Base-by-base conservation (phyloP, 495 filamentous ascomycete genomes). In the Penicillium pulvis region DNA sequence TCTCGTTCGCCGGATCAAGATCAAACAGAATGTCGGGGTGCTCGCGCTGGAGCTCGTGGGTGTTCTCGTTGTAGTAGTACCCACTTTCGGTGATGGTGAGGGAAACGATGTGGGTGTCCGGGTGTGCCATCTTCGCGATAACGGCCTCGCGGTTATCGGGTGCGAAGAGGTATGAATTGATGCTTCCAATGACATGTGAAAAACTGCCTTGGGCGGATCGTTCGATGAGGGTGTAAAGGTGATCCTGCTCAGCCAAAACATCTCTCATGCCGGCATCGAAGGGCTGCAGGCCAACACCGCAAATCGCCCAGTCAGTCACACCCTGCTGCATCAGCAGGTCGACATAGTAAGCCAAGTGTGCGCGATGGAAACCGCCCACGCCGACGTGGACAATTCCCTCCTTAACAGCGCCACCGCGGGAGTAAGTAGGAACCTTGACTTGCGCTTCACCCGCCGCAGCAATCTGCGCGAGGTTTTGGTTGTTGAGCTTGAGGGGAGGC, bases 11-110 rank as follows among this genome's bases (percentile, higher is more conserved):
- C 6, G 53, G 42, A 59, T 75, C 59, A 24, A 78, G 71, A 57
- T 80, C 77, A 65, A 64, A 70, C 56, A 75, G 74, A 45, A 80
- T 80, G 59, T 79, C 76, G n/a, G 75, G 71, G 60, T 79, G 67
- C 46, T 79, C 71, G 60, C 58, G 63, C 44, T 75, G 69, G 49
- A 80, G 70, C 68, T 80, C 71, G 71, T 80, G 77, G 10, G 76
- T 71, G 73, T 80, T 80, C 60, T 80, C 77, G 59, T 80, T 80
- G 67, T 79, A 79, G 70, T 77, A 79, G 71, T 80, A 80, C 45
- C 77, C 77, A 62, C 75, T 77, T 64, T 80, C 77, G 56, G 77
- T 80, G 70, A 80, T 79, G 62, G 77, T 80, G 56, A 80, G 74
- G 23, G 77, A 80, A n/a, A 80, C 77, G 30, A 80, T 80, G 61